phyloP scores from a whole-genome alignment of 352 stramenopile species.

The Pythium insidiosum region DNA sequence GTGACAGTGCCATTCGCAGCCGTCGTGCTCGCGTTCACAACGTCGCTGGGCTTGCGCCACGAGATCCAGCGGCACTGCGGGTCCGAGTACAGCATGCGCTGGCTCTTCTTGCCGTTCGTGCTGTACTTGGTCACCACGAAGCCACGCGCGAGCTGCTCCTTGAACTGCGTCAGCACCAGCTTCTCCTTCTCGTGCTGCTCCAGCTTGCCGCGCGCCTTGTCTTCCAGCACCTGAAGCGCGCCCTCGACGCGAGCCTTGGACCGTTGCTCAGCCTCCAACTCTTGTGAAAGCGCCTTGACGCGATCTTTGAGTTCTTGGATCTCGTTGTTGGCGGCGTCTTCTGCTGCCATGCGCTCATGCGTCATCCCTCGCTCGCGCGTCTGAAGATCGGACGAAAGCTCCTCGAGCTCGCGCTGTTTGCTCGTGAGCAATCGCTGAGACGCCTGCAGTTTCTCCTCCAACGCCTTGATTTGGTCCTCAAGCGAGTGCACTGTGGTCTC shows the following conservation, averaged over 20 bases:
- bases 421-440: slow-evolving; percentile 19
- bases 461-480: slow-evolving; percentile 25
- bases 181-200: slow-evolving; percentile 28
- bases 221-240: slow-evolving; percentile 27
- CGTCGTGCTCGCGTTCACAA: slow-evolving; percentile 16
- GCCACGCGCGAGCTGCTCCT: slow-evolving; percentile 38
- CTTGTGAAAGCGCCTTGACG: slow-evolving; percentile 15
- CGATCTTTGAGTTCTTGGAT: too few species aligned
- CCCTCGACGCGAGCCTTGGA: slow-evolving; percentile 22
- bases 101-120: slow-evolving; percentile 29
- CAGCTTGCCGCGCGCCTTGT: slow-evolving; percentile 12
- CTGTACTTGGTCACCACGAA: slow-evolving; percentile 54
- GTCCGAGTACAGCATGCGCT: slow-evolving; percentile 44
- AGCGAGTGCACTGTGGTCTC: slow-evolving; percentile 29
- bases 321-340: slow-evolving; percentile 4
- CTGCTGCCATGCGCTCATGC: too few species aligned
- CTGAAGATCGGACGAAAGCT: too few species aligned
- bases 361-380: too few species aligned
- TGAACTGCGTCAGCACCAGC: slow-evolving; percentile 41
- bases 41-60: slow-evolving; percentile 26
- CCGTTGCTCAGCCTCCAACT: slow-evolving; percentile 12
- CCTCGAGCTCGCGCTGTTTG: too few species aligned
- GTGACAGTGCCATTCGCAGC: too few species aligned
- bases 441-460: slow-evolving; percentile 8
- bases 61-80: too few species aligned